Evolutionary conservation across 148 eudicot species (phyloP), one percentile per base, ranked within the genome.

Genomic region (Talinum fruticosum): DNA sequence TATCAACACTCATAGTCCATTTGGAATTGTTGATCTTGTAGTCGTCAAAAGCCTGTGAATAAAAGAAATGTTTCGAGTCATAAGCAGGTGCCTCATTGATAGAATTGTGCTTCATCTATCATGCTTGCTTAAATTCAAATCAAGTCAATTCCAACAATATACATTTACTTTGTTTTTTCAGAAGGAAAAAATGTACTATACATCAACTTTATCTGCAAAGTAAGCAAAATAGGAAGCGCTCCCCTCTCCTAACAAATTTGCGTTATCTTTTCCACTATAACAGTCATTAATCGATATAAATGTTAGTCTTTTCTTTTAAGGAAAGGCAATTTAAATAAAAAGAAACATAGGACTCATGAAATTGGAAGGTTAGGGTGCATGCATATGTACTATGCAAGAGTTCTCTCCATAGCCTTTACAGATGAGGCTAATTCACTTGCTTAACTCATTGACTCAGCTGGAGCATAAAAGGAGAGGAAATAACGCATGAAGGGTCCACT

Each of bases 331-430:
- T 34, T 32, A 29, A 37, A 47, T n/a, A 19, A 23, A 68, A 65
- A 5, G 2, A 19, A 64, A 30, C 66, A 53, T 35, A 66, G 24
- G 71, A 23, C 64, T n/a, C 18, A 28, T 12, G 14, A 23, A 47
- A 41, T 41, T 23, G 34, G 65, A 30, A 30, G 41, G 28, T 23
- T 8, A 67, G 68, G 82, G 33, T 80, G 75, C 82, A 69, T 80
- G 82, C 74, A 80, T 75, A 33, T 34, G 59, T 59, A 45, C 28
- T 36, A 21, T 64, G 14, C 13, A 75, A 49, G 37, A 65, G 53
- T 28, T 54, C 49, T 57, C 32, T 66, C 10, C 21, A 44, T 2
- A 66, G 64, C 57, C 79, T 78, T 78, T 57, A 53, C 54, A 57
- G 34, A 69, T 1, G 33, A 34, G 16, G 35, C 32, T 28, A 61